A percentile compares a stretch with the other conserved stretches of the same genome.
phyloP scores from a whole-genome alignment of 2,329 filamentous ascomycete species.

The Diaporthe capsici region DNA sequence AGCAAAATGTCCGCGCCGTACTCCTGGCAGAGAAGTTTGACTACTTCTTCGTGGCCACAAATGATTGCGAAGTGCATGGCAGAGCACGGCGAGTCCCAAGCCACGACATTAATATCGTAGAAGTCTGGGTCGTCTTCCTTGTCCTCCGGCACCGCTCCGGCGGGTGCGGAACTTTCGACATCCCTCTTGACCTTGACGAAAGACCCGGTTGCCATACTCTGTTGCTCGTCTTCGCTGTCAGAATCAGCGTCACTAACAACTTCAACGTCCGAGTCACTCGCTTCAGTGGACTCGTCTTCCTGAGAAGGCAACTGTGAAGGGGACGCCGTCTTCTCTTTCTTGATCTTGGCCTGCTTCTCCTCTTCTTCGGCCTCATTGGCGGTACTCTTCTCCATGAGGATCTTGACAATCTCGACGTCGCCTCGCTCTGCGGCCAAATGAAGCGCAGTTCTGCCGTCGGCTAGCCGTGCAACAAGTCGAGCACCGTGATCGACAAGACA shows the following conservation, averaged over 20 bases:
- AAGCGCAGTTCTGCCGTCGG: constrained; percentile 85
- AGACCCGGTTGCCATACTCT: constrained; percentile 75
- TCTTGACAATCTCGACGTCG: constrained; percentile 76
- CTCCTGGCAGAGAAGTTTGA: constrained; percentile 75
- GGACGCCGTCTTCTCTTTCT: constrained; percentile 50
- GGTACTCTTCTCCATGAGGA: constrained; percentile 80
- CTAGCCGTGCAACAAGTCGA: constrained; percentile 79
- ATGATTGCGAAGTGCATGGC: constrained; percentile 85
- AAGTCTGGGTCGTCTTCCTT: constrained; percentile 80
- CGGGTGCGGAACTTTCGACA: constrained; percentile 46
- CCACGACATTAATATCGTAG: constrained; percentile 82
- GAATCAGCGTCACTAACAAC: constrained; percentile 58
- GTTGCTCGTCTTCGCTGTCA: constrained; percentile 65
- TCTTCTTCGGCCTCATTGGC: constrained; percentile 79
- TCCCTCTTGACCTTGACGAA: constrained; percentile 76
- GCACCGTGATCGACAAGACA: constrained; percentile 80
- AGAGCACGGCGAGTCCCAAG: constrained; percentile 83
- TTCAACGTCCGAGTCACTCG: constrained; percentile 60
- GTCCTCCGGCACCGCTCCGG: constrained; percentile 66
- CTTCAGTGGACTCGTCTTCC: constrained; percentile 52
- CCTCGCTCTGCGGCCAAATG: constrained; percentile 84
- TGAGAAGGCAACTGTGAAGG: constrained; percentile 45
- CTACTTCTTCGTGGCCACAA: constrained; percentile 77
- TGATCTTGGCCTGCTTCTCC: constrained; percentile 66
- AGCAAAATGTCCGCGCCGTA: constrained; percentile 85